Base-by-base conservation (phyloP, 306 rosid genomes). In the Casuarina glauca region DNA sequence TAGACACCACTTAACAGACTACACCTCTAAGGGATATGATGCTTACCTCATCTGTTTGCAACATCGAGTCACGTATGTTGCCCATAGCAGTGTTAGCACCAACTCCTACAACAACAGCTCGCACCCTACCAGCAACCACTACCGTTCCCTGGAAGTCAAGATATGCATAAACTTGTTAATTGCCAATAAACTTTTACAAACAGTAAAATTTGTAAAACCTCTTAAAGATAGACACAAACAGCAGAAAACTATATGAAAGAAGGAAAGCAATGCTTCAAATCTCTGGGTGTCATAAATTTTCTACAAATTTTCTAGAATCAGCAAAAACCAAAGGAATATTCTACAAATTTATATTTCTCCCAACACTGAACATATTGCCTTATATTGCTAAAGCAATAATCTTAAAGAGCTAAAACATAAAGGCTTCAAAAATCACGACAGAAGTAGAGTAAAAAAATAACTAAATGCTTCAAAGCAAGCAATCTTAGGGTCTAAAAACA, bases 71-170 rank as follows among this genome's bases (percentile, higher is more conserved):
- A 9, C 93, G 95, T 80, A 95, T 95, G 82, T 85, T 87, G 9
- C 98, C 97, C 98, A 95, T 95, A 78, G 98, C 98, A 75, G 97
- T 95, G 73, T 92, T 91, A 57, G 92, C 80, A 82, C 98, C 97
- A 78, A 95, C 97, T 73, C 97, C 97, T 55, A 92, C 97, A 76
- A 95, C 98, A 54, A 88, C 64, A 76, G 98, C 98, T 86, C 98
- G 87, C 73, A 93, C 97, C 89, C 98, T 89, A 78, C 98, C 98
- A 84, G 96, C 97, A 86, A 95, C 98, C 50, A 95, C 91, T 73
- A 95, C 93, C 5, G 98, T 95, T 73, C 98, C 98, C 98, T 92
- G 91, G 76, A 63, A 73, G 69, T 77, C 76, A 85, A 82, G 87
- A 82, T n/a, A 76, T 39, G 79, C 60, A 36, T 20, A 57, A 62